Base-by-base conservation (phyloP, 1,284 basidiomycete genomes). In the Vanrija sp. region DNA sequence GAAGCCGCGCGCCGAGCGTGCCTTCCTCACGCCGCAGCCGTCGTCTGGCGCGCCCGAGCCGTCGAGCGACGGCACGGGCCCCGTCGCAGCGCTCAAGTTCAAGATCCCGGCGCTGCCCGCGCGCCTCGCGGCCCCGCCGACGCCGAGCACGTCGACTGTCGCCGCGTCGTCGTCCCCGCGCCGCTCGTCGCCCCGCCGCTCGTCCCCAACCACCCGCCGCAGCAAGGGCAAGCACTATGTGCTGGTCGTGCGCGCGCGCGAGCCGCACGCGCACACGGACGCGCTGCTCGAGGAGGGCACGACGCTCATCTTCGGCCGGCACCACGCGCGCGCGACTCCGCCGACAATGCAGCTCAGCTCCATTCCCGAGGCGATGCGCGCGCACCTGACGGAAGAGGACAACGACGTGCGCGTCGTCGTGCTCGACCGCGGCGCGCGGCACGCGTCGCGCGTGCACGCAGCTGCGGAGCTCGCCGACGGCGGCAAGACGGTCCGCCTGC, bases 381-480 rank as follows among this genome's bases (percentile, higher is more conserved):
- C 25, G 18, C 52, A 42, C 38, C 48, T 60, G 21, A 43, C 25
- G 15, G 19, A 46, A 26, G 58, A 60, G 16, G 50, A 49, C 18
- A 55, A 62, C 46, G 50, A 48, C 7, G 58, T 57, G 10, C 48
- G 60, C 15, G 65, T 60, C 15, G 57, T 77, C 51, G 57, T 65
- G 18, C 70, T 77, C 19, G 63, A 72, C 25, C 65, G 72, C 5
- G 19, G 53, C 14, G 75, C 75, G 6, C 62, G 60, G 10, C 73
- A 74, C 52, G 73, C 73, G 16, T 72, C 71, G 0, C 60, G 74
- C 19, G 59, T 72, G 8, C 74, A 76, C 56, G 71, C 72, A 1
- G 63, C 62, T 14, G 60, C 68, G 14, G 71, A 74, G 55, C 62
- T 68, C n/a, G 38, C 52, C 1, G 28, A 19, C 4, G 21, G 39